Conservation (phyloP, 371 early-diverging fungal species). For the Funneliformis caledonium region DNA sequence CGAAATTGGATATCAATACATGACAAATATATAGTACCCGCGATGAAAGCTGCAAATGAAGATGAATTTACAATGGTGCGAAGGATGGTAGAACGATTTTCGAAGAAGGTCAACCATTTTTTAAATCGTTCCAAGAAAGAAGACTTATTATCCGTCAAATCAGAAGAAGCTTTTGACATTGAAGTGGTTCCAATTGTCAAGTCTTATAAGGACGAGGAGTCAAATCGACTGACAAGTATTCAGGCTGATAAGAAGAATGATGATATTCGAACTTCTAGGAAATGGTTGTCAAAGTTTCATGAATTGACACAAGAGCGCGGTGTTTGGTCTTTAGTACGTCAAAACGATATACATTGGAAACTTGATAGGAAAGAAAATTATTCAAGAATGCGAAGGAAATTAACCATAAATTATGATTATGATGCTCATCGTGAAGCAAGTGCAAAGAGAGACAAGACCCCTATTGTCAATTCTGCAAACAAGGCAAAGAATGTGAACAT, state of each 20-base stretch:
- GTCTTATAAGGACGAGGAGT: conserved; percentile 41
- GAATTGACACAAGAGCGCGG: conserved; percentile 50
- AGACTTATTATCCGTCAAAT: background rate
- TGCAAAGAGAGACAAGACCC: conserved; percentile 53
- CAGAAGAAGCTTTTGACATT: conserved; percentile 29
- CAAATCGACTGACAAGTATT: conserved; percentile 35
- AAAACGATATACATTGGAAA: conserved; percentile 50
- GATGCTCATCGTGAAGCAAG: conserved; percentile 58
- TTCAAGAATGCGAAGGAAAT: conserved; percentile 54
- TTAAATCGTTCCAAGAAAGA: conserved; percentile 35
- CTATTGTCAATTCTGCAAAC: conserved; percentile 19
- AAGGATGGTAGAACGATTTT: conserved; percentile 43
- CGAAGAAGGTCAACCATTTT: conserved; percentile 43
- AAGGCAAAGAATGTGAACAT: conserved; percentile 18
- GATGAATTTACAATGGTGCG: conserved; percentile 50
- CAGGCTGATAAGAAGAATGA: conserved; percentile 48
- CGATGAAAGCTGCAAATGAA: conserved; percentile 51
- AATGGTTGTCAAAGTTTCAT: conserved; percentile 50
- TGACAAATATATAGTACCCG: conserved; percentile 49
- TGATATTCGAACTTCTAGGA: conserved; percentile 40
- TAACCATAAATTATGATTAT: conserved; percentile 57
- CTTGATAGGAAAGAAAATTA: conserved; percentile 57
- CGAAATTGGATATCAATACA: conserved; percentile 49
- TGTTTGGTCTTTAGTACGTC: conserved; percentile 47
- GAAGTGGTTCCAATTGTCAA: conserved; percentile 28